Evolutionary conservation across 208 protist genomes (phyloP).

Genomic region (Novymonas esmeraldas): DNA sequence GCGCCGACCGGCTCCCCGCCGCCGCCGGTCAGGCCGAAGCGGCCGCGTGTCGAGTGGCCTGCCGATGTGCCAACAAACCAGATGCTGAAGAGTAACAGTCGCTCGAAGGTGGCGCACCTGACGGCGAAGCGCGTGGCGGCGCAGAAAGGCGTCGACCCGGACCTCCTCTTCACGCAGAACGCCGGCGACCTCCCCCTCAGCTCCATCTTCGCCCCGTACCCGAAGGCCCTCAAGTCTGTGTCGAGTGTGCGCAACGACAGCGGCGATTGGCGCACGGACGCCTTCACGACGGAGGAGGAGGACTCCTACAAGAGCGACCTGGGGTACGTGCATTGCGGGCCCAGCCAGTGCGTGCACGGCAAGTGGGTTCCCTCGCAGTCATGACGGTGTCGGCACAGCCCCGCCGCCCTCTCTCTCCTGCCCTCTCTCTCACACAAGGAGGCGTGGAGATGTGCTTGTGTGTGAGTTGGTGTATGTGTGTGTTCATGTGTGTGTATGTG

Average conservation of each 20-base stretch:
- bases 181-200: constrained; percentile 71
- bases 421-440: too few relatives aligned
- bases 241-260: constrained; percentile 69
- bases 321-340: constrained; percentile 55
- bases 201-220: constrained; percentile 74
- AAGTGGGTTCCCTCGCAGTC: constrained; percentile 30
- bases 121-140: constrained; percentile 74
- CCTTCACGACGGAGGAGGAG: constrained; percentile 83
- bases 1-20: constrained; percentile 24
- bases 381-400: background rate
- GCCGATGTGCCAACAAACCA: constrained; percentile 73
- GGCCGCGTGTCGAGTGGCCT: constrained; percentile 75
- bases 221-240: constrained; percentile 73
- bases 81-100: constrained; percentile 79
- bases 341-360: constrained; percentile 70
- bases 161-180: constrained; percentile 86
- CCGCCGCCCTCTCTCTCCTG: too few relatives aligned
- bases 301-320: constrained; percentile 82
- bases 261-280: constrained; percentile 84
- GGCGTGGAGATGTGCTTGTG: background rate
- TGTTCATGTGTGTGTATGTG: too few relatives aligned
- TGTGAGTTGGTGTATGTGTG: background rate
- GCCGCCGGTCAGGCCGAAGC: constrained; percentile 22
- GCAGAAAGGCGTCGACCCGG: constrained; percentile 80
- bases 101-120: constrained; percentile 78